Percentiles rank a stretch among this genome's conserved stretches.
These are phyloP conservation scores for Aspergillus bridgeri DNA, from an alignment of 495 filamentous ascomycete species.

Conservation along the genomic window DNA sequence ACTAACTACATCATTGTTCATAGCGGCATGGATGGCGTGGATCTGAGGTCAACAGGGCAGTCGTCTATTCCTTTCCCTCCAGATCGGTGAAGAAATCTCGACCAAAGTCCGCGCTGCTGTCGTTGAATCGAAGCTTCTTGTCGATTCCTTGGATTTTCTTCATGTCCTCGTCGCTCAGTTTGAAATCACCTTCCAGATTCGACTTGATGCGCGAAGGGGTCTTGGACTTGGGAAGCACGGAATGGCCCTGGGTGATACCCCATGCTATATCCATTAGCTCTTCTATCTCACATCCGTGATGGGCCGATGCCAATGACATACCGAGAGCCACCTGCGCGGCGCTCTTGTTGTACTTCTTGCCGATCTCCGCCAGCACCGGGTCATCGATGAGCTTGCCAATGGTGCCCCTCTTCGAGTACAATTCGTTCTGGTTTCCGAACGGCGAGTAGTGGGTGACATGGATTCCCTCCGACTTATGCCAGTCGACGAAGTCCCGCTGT, in stretches of 20 bases:
- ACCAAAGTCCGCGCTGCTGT: conserved; percentile 53
- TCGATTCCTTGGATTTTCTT: conserved; percentile 51
- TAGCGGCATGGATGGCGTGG: background rate
- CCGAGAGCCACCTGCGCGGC: conserved; percentile 60
- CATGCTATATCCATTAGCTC: conserved; percentile 41
- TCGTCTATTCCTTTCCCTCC: conserved; percentile 50
- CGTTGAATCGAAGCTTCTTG: conserved; percentile 59
- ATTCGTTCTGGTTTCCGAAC: conserved; percentile 67
- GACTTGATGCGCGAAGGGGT: conserved; percentile 49
- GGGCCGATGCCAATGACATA: conserved; percentile 30
- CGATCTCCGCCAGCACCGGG: conserved; percentile 55
- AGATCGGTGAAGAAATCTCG: conserved; percentile 57
- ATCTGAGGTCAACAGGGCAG: background rate
- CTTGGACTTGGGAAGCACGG: conserved; percentile 66
- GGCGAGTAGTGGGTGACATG: conserved; percentile 65
- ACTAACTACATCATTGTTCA: conserved; percentile 1
- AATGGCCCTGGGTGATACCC: conserved; percentile 62
- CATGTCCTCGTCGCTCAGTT: conserved; percentile 49
- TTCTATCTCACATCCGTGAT: background rate
- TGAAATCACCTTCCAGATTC: conserved; percentile 61
- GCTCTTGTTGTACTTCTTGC: conserved; percentile 58
- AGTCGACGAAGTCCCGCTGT: conserved; percentile 56
- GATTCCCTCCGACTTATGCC: conserved; percentile 52
- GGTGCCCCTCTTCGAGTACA: conserved; percentile 49
- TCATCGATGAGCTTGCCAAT: conserved; percentile 59